Conservation (phyloP, 1,284 basidiomycete species). For the Cryptococcus sp. region DNA sequence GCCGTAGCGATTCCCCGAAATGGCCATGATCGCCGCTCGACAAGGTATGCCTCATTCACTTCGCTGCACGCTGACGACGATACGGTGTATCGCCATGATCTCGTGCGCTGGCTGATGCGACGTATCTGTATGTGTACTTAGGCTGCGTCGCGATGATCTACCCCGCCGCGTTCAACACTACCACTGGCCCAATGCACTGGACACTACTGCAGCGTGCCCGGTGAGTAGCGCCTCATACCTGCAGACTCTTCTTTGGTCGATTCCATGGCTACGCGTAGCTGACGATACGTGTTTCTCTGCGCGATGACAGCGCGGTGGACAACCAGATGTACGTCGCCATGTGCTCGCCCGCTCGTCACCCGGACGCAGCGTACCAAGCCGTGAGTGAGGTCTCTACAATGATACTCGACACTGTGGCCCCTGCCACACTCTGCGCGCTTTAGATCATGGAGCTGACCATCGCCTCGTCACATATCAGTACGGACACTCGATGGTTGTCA, state of each 20-base stretch:
- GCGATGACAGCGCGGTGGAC: slow-evolving; percentile 73
- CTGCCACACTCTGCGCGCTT: not conserved
- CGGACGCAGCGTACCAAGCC: slow-evolving; percentile 79
- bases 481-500: slow-evolving; percentile 85
- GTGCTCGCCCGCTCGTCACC: slow-evolving; percentile 91
- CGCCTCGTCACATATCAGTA: slow-evolving; percentile 59
- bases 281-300: not conserved
- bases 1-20: slow-evolving; percentile 79
- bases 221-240: slow-evolving; percentile 53
- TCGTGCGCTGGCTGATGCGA: not conserved
- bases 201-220: slow-evolving; percentile 84
- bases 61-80: not conserved
- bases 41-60: slow-evolving; percentile 59
- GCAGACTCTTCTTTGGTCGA: not conserved
- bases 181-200: slow-evolving; percentile 96
- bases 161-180: slow-evolving; percentile 66
- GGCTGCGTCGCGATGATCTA: slow-evolving; percentile 90
- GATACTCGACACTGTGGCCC: not conserved
- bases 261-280: not conserved
- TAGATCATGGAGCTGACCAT: not conserved
- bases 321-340: slow-evolving; percentile 94
- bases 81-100: not conserved
- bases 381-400: slow-evolving; percentile 57
- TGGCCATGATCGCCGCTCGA: slow-evolving; percentile 87
- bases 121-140: slow-evolving; percentile 39